These are phyloP conservation scores for Colletotrichum neosansevieriae DNA, from an alignment of 2,329 filamentous ascomycete genomes.

Conservation along the genomic window DNA sequence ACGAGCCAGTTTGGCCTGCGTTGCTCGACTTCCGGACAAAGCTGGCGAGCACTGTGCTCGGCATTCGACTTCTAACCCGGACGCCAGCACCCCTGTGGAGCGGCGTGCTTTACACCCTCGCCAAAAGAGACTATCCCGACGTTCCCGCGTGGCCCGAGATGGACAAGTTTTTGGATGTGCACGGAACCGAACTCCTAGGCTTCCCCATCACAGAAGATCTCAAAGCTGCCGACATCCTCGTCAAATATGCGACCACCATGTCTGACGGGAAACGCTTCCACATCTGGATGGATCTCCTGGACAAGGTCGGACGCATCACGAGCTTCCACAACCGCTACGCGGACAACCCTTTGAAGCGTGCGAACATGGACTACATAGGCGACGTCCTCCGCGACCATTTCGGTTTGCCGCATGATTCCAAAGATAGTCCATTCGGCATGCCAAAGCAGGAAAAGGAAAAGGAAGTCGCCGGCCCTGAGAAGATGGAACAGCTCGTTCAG, in stretches of 20 bases:
- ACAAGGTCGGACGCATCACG: not conserved
- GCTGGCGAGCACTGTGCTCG: not conserved
- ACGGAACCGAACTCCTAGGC: conserved; percentile 4
- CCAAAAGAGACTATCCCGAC: conserved; percentile 1
- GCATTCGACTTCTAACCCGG: not conserved
- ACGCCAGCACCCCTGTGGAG: not conserved
- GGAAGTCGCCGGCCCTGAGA: not conserved
- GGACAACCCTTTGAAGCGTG: not conserved
- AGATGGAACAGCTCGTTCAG: not conserved
- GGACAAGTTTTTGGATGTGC: conserved; percentile 5
- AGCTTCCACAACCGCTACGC: not conserved
- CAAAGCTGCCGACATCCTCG: not conserved
- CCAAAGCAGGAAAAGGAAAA: not conserved
- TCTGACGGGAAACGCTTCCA: not conserved
- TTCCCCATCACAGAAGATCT: not conserved
- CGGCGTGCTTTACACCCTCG: not conserved
- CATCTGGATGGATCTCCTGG: not conserved
- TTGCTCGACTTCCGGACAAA: conserved; percentile 2
- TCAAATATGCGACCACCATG: not conserved
- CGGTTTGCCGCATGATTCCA: not conserved
- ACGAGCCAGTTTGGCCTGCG: conserved; percentile 10
- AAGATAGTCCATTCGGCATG: conserved; percentile 1
- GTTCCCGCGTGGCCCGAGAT: conserved; percentile 3
- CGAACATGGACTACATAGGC: not conserved
- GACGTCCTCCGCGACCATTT: not conserved